Evolutionary conservation across 805 yeast genomes (phyloP), one percentile per base, ranked within the genome.

Genomic region (Spathaspora sp.): DNA sequence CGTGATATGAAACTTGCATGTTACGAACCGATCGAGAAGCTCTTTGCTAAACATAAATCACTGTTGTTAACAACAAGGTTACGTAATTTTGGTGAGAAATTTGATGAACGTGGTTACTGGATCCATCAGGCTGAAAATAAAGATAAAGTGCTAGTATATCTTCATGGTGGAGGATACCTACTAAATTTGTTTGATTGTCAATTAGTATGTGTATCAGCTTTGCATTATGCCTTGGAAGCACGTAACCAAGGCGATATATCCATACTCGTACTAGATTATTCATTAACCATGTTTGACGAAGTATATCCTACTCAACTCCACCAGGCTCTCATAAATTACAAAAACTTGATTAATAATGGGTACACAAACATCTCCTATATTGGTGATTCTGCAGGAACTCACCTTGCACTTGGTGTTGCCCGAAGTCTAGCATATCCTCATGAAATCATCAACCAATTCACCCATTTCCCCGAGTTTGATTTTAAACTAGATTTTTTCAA

Each of bases 321-420:
- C 38, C 71, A 73, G 46, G 56, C 68, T 29, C 59, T 63, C 26
- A 58, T 54, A 2, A 62, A 68, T 3, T 69, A 72, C 53, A 49
- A 50, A 26, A 52, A 51, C 26, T 57, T 68, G 20, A 45, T 63
- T 28, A 48, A 49, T 1, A 64, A 60, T 10, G 65, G 68, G 1
- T 56, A 58, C 48, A 48, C 55, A 12, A 68, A 71, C 42, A 61
- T 74, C 17, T 62, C 61, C 14, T 57, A 72, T 8, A 52, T 74
- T 53, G 78, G 78, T 2, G 78, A 74, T 54, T 73, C 77, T 6
- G 77, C 77, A 12, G 78, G 78, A 20, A 76, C 70, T 5, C 67
- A 72, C 52, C 61, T 73, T 55, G 55, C 65, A 55, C 5, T 44
- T 57, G 50, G 56, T n/a, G 11, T 57, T 9, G 48, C 56, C 12